A percentile compares a stretch with the other conserved stretches of the same genome.
Evolutionary conservation across 2,329 filamentous ascomycete species (phyloP).

Genomic region (Cladosporium sphaerospermum): DNA sequence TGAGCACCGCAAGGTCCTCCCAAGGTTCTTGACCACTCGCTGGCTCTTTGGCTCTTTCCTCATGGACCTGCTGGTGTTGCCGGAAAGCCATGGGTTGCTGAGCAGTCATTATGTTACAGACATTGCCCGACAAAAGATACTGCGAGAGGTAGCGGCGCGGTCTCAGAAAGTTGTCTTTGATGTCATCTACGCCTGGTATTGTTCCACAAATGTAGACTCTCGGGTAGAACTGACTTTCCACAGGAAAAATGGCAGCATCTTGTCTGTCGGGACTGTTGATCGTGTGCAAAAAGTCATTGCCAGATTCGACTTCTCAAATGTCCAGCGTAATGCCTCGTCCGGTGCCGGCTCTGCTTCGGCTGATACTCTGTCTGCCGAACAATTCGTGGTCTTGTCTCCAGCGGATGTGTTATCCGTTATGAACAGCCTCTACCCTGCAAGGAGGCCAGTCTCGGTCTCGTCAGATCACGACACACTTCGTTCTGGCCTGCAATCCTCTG

Average conservation of each 20-base stretch:
- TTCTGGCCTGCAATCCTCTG: conserved; percentile 41
- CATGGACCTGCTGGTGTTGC: conserved; percentile 75
- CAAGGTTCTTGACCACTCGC: conserved; percentile 78
- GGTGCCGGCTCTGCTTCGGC: neutral
- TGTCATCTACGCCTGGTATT: conserved; percentile 63
- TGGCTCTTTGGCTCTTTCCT: conserved; percentile 91
- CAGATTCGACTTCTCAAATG: neutral
- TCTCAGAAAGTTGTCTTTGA: conserved; percentile 75
- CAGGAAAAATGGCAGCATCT: conserved; percentile 55
- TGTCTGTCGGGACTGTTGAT: conserved; percentile 55
- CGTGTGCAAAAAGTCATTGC: conserved; percentile 62
- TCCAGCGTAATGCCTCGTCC: neutral
- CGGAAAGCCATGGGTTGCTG: conserved; percentile 67
- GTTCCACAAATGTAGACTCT: neutral
- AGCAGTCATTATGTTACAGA: conserved; percentile 88
- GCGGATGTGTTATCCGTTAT: conserved; percentile 76
- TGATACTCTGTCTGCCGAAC: neutral
- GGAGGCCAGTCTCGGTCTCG: conserved; percentile 54
- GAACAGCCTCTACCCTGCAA: conserved; percentile 76
- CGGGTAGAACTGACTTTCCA: conserved; percentile 18
- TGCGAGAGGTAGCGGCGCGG: conserved; percentile 69
- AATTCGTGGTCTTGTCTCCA: conserved; percentile 49
- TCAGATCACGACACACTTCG: conserved; percentile 42
- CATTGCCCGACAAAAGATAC: conserved; percentile 71
- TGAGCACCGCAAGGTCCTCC: conserved; percentile 62